Evolutionary conservation across 805 yeast species (phyloP).

Genomic region (Ogataea naganishii): DNA sequence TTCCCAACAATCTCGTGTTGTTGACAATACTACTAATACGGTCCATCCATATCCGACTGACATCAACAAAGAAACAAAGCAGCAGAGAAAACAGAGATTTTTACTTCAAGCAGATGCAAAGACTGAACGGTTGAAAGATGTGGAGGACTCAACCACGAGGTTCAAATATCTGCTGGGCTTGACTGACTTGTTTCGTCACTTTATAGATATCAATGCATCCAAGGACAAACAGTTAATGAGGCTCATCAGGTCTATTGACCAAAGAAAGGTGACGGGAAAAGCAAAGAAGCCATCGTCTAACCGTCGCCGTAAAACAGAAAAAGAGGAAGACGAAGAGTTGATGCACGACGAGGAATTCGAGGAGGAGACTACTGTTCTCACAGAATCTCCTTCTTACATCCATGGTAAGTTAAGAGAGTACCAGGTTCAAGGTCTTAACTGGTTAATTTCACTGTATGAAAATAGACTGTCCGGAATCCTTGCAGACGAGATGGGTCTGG

Average conservation of each 20-base stretch:
- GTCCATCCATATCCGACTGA: neutral
- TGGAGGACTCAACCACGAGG: constrained; percentile 66
- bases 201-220: constrained; percentile 72
- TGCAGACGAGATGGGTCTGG: constrained; percentile 98
- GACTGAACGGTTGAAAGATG: constrained; percentile 43
- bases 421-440: constrained; percentile 90
- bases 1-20: no score
- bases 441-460: constrained; percentile 86
- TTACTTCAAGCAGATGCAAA: constrained; percentile 47
- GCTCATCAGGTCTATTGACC: constrained; percentile 48
- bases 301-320: constrained; percentile 82
- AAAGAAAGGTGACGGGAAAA: constrained; percentile 31
- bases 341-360: constrained; percentile 72
- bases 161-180: constrained; percentile 74
- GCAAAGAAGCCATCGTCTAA: constrained; percentile 10
- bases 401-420: constrained; percentile 80
- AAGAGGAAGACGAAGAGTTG: constrained; percentile 92
- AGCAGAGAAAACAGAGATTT: constrained; percentile 37
- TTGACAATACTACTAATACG: constrained; percentile 1
- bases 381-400: constrained; percentile 77
- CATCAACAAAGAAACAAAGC: constrained; percentile 18
- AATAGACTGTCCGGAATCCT: constrained; percentile 85
- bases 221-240: constrained; percentile 67
- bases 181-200: constrained; percentile 82
- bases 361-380: constrained; percentile 58